These are phyloP conservation scores for Aristolochia contorta DNA, from an alignment of 164 flowering plant genomes.

Conservation along the genomic window DNA sequence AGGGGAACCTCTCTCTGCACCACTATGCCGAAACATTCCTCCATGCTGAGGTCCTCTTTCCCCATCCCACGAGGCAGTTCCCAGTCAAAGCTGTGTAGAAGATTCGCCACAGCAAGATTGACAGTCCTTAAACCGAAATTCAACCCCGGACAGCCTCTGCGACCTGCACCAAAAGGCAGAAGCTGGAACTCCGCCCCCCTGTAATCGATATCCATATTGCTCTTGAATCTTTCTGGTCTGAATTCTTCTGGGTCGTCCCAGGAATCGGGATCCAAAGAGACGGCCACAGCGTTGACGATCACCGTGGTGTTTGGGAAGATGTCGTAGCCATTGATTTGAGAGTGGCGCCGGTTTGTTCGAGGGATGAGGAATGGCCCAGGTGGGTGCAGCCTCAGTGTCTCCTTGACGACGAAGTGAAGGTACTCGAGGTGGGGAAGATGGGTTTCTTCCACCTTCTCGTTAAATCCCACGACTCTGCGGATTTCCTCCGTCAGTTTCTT, in stretches of 20 bases:
- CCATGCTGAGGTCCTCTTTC: slow-evolving; percentile 21
- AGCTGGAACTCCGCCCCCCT: slow-evolving; percentile 20
- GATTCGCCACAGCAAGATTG: slow-evolving; percentile 18
- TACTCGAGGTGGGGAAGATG: neutral
- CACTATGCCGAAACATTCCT: slow-evolving; percentile 6
- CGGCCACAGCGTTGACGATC: slow-evolving; percentile 14
- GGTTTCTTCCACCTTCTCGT: slow-evolving; percentile 1
- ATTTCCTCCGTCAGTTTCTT: neutral
- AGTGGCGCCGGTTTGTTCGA: neutral
- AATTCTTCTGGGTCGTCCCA: slow-evolving; percentile 25
- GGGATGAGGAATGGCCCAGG: neutral
- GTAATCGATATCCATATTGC: slow-evolving; percentile 9
- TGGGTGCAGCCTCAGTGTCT: slow-evolving; percentile 2
- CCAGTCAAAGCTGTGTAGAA: slow-evolving; percentile 27
- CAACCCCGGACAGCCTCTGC: slow-evolving; percentile 32
- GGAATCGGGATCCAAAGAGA: slow-evolving; percentile 22
- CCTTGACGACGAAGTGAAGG: neutral
- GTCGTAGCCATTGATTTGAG: slow-evolving; percentile 9
- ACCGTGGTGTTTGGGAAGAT: slow-evolving; percentile 14
- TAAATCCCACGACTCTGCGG: neutral
- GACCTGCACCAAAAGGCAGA: slow-evolving; percentile 30
- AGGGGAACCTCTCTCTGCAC: neutral
- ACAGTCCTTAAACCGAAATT: slow-evolving; percentile 12
- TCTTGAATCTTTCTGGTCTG: slow-evolving; percentile 24
- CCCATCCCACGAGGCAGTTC: slow-evolving; percentile 15